phyloP scores from a whole-genome alignment of 73 alveolate species.

The Breviolum minutum region DNA sequence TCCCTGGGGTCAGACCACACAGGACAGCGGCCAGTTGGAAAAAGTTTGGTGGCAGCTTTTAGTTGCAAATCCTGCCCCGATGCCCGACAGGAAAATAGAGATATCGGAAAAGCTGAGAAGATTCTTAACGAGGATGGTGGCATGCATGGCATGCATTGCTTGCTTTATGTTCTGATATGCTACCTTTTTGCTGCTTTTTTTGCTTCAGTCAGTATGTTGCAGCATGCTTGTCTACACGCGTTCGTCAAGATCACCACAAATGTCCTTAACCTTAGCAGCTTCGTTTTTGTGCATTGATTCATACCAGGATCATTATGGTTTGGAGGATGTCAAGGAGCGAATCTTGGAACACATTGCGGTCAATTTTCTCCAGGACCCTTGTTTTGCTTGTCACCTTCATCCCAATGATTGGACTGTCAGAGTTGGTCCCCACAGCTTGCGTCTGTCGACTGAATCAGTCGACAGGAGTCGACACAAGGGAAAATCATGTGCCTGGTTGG shows the following conservation, averaged over 20 bases:
- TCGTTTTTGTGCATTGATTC: not conserved
- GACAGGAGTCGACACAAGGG: slow-evolving; percentile 95
- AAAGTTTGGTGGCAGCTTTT: not conserved
- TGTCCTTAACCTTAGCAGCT: not conserved
- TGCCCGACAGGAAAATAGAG: slow-evolving; percentile 96
- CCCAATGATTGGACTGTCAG: not conserved
- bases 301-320: slow-evolving; percentile 96
- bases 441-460: not conserved
- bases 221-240: too few species aligned
- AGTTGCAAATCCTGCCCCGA: too few species aligned
- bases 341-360: slow-evolving; percentile 97
- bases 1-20: slow-evolving; percentile 96
- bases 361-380: slow-evolving; percentile 95
- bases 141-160: not conserved
- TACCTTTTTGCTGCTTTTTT: not conserved
- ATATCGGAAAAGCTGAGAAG: slow-evolving; percentile 96
- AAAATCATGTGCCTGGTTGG: slow-evolving; percentile 96
- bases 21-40: not conserved
- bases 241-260: not conserved
- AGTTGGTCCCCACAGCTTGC: too few species aligned
- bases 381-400: too few species aligned
- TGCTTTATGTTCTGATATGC: not conserved
- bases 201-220: too few species aligned
- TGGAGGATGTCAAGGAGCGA: slow-evolving; percentile 97
- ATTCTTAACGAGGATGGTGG: slow-evolving; percentile 92